Base-by-base conservation (phyloP, 2,329 filamentous ascomycete genomes). In the Neophaeococcomyces mojaviensis region DNA sequence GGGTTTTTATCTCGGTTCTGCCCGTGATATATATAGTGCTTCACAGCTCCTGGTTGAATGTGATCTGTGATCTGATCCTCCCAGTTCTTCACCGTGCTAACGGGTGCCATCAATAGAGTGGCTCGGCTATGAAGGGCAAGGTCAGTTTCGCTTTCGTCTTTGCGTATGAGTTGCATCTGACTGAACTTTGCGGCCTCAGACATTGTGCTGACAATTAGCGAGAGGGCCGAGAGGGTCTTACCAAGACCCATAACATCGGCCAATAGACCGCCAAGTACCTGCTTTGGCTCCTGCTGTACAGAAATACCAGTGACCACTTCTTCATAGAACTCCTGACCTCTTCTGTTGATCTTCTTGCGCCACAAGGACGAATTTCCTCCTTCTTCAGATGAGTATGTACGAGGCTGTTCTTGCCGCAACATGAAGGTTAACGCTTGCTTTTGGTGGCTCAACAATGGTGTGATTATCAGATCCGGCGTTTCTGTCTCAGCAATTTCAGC, bases 81-180 rank as follows among this genome's bases (percentile, higher is more conserved):
- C 92, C 92, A 98, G 59, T 97, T 98, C 20, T 84, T 83, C 48
- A 97, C 81, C 0, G 90, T 92, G 59, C 87, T 95, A 2, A 96
- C 74, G 1, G 92, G 92, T 47, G 86, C 94, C 13, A 98, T 79
- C 15, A 98, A 74, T 26, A 98, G 70, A 0, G 92, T 97, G 0
- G 86, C 81, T 59, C 81, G 84, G 4, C 79, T 80, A 58, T 96
- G 94, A 34, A 71, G 72, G 16, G 68, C 66, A n/a, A 85, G 61
- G 9, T 59, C 66, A 10, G 59, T 52, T 28, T 63, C 58, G 24
- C 62, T 59, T 13, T 64, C 55, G 9, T 49, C 43, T 22, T 59
- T 58, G 15, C 61, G 49, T 19, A 59, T 44, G 9, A 56, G 38
- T 30, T 44, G 56, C 39, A 70, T 67, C 4, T 63, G 62, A 2